A percentile compares a stretch with the other conserved stretches of the same genome.
These are phyloP conservation scores for Mycena haematopus DNA, from an alignment of 768 basidiomycete species.

Conservation along the genomic window DNA sequence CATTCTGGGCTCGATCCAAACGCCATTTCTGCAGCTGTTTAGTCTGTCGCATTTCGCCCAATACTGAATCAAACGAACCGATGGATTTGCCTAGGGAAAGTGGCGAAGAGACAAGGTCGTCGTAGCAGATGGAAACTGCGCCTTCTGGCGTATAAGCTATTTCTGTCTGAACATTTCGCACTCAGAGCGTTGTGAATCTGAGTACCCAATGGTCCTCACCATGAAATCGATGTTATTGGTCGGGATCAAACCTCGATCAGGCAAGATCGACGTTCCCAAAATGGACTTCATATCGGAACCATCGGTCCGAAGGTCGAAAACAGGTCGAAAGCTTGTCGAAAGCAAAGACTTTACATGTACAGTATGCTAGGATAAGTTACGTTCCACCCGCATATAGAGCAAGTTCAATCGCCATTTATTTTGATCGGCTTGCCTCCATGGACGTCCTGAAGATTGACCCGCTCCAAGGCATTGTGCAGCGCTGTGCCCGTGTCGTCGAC, in stretches of 20 bases:
- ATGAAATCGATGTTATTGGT: no score
- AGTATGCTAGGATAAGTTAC: constrained; percentile 10
- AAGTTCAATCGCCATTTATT: constrained; percentile 17
- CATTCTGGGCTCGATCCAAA: constrained; percentile 82
- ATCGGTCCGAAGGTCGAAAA: constrained; percentile 2
- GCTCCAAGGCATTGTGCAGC: constrained; percentile 64
- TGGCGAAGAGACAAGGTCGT: constrained; percentile 59
- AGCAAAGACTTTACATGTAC: constrained; percentile 10
- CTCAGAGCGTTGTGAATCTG: not conserved
- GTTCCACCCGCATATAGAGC: not conserved
- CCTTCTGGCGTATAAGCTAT: constrained; percentile 51
- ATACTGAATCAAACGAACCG: constrained; percentile 45
- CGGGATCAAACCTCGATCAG: not conserved
- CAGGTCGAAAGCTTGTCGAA: not conserved
- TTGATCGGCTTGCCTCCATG: constrained; percentile 5
- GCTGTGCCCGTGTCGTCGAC: constrained; percentile 87
- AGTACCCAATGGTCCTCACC: not conserved
- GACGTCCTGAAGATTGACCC: constrained; percentile 42
- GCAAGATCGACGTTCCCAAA: not conserved
- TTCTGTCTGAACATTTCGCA: not conserved
- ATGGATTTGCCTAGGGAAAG: constrained; percentile 64
- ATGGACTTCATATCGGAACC: not conserved
- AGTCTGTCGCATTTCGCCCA: not conserved
- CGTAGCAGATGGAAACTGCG: constrained; percentile 69
- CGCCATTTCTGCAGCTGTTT: constrained; percentile 61